These are phyloP conservation scores for Citrus hindsii DNA, from an alignment of 345 rosid genomes.

Conservation along the genomic window DNA sequence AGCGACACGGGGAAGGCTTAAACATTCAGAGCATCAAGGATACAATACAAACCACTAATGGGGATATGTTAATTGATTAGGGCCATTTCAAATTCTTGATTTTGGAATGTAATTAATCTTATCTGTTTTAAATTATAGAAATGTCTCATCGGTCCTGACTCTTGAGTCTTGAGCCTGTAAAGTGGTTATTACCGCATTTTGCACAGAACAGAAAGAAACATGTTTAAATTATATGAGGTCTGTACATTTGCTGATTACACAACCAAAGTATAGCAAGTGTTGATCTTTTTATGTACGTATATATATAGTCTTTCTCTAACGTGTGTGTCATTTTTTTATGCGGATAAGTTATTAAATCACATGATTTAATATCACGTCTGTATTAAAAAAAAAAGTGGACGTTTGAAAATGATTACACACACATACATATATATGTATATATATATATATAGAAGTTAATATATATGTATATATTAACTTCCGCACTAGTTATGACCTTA, in stretches of 20 bases:
- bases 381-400: too few relatives aligned
- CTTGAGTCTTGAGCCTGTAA: neutral
- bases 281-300: too few relatives aligned
- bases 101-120: neutral
- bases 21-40: constrained; percentile 51
- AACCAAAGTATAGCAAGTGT: neutral
- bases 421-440: too few relatives aligned
- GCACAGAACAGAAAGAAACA: neutral
- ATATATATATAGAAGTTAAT: too few relatives aligned
- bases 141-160: neutral
- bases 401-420: too few relatives aligned
- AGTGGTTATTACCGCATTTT: neutral
- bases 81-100: neutral
- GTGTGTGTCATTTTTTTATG: too few relatives aligned
- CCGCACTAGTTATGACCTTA: too few relatives aligned
- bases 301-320: too few relatives aligned
- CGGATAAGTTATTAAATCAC: too few relatives aligned
- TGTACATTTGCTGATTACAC: neutral
- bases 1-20: constrained; percentile 55
- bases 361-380: too few relatives aligned
- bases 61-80: constrained; percentile 83
- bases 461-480: too few relatives aligned
- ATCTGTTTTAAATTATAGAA: neutral
- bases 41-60: constrained; percentile 62
- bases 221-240: neutral